These are phyloP conservation scores for Chalaropsis ovoidea DNA, from an alignment of 2,329 filamentous ascomycete species.

Conservation along the genomic window DNA sequence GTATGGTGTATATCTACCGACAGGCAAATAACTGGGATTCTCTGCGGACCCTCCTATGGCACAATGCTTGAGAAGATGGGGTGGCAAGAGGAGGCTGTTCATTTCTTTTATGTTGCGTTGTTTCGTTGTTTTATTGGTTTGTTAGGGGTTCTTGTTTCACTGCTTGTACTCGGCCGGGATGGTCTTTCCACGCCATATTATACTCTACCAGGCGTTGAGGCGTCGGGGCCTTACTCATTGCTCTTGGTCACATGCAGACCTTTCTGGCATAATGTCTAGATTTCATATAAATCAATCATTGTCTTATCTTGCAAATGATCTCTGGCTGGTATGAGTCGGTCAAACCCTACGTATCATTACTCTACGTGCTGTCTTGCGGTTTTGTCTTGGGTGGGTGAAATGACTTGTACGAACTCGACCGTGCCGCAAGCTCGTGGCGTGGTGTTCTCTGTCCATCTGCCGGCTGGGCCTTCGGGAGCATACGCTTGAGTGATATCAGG, in stretches of 20 bases:
- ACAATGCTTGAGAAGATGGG: slow-evolving; percentile 53
- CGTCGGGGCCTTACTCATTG: background rate
- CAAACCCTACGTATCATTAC: background rate
- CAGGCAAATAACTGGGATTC: slow-evolving; percentile 87
- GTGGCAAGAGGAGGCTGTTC: background rate
- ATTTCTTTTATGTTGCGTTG: background rate
- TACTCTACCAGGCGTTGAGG: background rate
- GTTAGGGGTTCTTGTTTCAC: background rate
- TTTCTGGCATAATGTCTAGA: background rate
- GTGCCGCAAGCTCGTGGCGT: background rate
- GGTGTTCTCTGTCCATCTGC: too few species aligned
- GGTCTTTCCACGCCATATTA: background rate
- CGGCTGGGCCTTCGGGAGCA: background rate
- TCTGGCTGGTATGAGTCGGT: background rate
- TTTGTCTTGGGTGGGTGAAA: background rate
- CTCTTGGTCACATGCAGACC: too few species aligned
- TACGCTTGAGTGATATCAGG: background rate
- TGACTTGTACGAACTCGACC: background rate
- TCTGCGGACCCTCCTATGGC: slow-evolving; percentile 70
- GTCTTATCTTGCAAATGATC: background rate
- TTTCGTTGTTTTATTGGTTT: slow-evolving; percentile 15
- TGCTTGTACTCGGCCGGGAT: background rate
- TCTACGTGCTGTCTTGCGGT: background rate
- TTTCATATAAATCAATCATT: background rate
- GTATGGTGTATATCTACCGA: slow-evolving; percentile 94